Evolutionary conservation across 208 protist genomes (phyloP), one percentile per base, ranked within the genome.

Genomic region (Acanthamoeba triangularis): DNA sequence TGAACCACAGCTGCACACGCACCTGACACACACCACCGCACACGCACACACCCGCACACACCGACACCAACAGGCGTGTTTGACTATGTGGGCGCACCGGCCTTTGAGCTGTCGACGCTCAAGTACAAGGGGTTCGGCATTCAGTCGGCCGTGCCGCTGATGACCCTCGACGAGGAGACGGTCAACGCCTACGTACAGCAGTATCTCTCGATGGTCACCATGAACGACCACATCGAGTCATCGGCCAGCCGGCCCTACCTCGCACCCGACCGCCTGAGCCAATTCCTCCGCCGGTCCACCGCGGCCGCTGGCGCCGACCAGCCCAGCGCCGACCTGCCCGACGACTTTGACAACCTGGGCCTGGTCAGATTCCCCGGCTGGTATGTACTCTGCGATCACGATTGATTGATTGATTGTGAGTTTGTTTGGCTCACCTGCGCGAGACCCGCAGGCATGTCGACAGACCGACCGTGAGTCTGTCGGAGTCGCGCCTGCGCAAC

Each of bases 111-210:
- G 10, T 41, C 33, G 25, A 61, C 78, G 14, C 78, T 87, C 47
- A 87, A 61, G 78, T 5, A 63, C 1, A 1, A 5, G 10, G 78
- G 78, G 1, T 87, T 35, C 78, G 23, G 3, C 23, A 61, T 87
- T 8, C 78, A 87, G 16, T 23, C 6, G 28, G 47, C 1, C 25
- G 78, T 87, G 44, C 78, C 78, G 25, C 78, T 47, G 7, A 87
- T 87, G 78, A 87, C 78, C 28, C 49, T 87, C 25, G 78, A 87
- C 47, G 78, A 87, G 1, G 78, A 28, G 3, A 87, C 78, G 5
- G 78, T 87, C 47, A 61, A 87, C 49, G 78, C 78, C 78, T 87
- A 63, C 47, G 78, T 87, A 3, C 37, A 87, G 47, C 4, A 87
- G 78, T 87, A 87, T n/a, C 78, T 87, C 11, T 35, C 63, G 25